phyloP scores from a whole-genome alignment of 257 asterid species.

The Oldenlandia corymbosa region DNA sequence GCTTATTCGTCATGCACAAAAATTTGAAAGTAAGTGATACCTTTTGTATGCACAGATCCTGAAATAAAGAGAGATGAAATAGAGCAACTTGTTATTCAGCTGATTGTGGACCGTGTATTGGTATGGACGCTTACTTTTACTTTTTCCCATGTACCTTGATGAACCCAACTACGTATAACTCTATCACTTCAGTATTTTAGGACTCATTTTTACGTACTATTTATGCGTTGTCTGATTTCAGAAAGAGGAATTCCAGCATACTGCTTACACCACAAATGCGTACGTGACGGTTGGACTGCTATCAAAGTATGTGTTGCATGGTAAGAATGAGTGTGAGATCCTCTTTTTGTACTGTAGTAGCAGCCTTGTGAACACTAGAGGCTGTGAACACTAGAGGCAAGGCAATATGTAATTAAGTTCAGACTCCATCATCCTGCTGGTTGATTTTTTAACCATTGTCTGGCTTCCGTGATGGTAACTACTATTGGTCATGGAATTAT shows the following conservation, averaged over 20 bases:
- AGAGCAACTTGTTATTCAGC: conserved; percentile 74
- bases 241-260: conserved; percentile 99
- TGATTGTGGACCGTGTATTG: conserved; percentile 67
- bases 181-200: background rate
- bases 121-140: conserved; percentile 33
- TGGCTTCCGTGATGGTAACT: background rate
- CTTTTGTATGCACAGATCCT: conserved; percentile 40
- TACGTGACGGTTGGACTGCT: conserved; percentile 79
- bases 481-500: background rate
- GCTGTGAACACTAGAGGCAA: too few relatives aligned
- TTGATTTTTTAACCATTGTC: too few relatives aligned
- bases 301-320: conserved; percentile 70
- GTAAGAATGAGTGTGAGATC: too few relatives aligned
- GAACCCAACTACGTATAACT: background rate
- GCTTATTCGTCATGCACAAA: background rate
- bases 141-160: background rate
- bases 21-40: background rate
- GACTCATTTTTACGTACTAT: background rate
- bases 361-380: too few relatives aligned
- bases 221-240: conserved; percentile 27
- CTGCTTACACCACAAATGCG: conserved; percentile 90
- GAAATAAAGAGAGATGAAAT: conserved; percentile 73
- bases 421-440: too few relatives aligned
- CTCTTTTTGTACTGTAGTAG: too few relatives aligned
- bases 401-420: too few relatives aligned